Evolutionary conservation across 2,329 filamentous ascomycete species (phyloP), one percentile per base, ranked within the genome.

Genomic region (Colletotrichum sp.): DNA sequence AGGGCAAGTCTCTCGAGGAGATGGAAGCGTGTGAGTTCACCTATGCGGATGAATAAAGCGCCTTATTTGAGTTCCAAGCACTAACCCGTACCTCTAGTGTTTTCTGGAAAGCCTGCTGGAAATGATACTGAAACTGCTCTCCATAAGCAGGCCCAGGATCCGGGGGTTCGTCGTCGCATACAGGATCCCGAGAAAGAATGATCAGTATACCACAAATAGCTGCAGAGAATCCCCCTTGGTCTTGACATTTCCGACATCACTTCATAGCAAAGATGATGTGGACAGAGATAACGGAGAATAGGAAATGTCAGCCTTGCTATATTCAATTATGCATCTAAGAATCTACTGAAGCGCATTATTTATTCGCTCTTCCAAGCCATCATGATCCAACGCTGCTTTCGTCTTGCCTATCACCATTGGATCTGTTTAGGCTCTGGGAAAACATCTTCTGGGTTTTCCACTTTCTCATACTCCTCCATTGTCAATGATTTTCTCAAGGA

Each of bases 1-100:
- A 84, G 36, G 83, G 84, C 32, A 85, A 85, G 73, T 85, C 85
- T 1, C 79, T 88, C n/a, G 86, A 88, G 79, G 85, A 87, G 72
- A 87, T 88, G 80, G 80, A 82, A 71, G 72, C 57, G 3, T 39
- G 80, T 81, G 68, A 79, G 80, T 79, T 13, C 44, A 52, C 10
- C 44, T 52, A 6, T 4, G 7, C 26, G 4, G 28, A 6, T 7
- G 26, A 7, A 7, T 7, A 26, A 26, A 21, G n/a, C 55, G 15
- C 2, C 55, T 13, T 49, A 26, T 28, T 18, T 2, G 13, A 26
- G 3, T 59, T 16, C 55, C 12, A 6, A 6, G 3, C 3, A 4
- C 55, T 69, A 16, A 30, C 24, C 8, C 6, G 0, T 9, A 3
- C 9, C 3, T 13, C n/a, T 13, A 72, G 28, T 63, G 3, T 73